phyloP scores from a whole-genome alignment of 2,329 filamentous ascomycete species.

The Zasmidium angulare region DNA sequence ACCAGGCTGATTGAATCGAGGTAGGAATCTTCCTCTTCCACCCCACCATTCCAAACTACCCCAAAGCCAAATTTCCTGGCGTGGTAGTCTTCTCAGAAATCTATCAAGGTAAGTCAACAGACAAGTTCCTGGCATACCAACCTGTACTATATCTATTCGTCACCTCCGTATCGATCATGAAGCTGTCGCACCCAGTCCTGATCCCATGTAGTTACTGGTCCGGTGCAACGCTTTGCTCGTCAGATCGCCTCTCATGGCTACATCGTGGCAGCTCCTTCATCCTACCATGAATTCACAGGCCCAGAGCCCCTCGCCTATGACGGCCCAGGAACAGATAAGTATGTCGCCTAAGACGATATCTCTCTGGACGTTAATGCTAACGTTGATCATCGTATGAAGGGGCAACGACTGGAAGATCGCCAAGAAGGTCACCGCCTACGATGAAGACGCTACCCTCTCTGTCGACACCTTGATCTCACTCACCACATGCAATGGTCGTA shows the following conservation, averaged over 20 bases:
- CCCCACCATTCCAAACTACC: conserved; percentile 79
- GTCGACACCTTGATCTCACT: conserved; percentile 43
- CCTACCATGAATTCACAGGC: conserved; percentile 89
- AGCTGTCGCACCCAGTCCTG: not conserved
- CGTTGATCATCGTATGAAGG: no score
- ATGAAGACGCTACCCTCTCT: conserved; percentile 55
- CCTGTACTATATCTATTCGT: not conserved
- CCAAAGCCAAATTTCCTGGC: conserved; percentile 84
- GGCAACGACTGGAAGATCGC: conserved; percentile 84
- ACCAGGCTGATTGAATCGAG: conserved; percentile 22
- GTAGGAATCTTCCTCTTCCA: conserved; percentile 87
- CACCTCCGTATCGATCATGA: no score
- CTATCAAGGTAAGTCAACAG: conserved; percentile 71
- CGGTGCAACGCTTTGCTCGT: conserved; percentile 82
- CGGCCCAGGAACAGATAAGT: conserved; percentile 75
- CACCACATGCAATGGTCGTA: conserved; percentile 52
- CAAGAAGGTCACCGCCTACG: conserved; percentile 80
- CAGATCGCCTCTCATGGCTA: conserved; percentile 92
- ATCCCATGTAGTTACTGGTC: conserved; percentile 70
- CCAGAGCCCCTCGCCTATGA: conserved; percentile 84
- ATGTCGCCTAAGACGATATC: no score
- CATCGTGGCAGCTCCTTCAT: conserved; percentile 86
- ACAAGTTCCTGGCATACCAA: not conserved
- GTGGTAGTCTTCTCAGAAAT: conserved; percentile 92
- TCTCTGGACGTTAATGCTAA: no score